A percentile compares a stretch with the other conserved stretches of the same genome.
Conservation (phyloP, 495 filamentous ascomycete species). For the Opeltia flavorubescens region DNA sequence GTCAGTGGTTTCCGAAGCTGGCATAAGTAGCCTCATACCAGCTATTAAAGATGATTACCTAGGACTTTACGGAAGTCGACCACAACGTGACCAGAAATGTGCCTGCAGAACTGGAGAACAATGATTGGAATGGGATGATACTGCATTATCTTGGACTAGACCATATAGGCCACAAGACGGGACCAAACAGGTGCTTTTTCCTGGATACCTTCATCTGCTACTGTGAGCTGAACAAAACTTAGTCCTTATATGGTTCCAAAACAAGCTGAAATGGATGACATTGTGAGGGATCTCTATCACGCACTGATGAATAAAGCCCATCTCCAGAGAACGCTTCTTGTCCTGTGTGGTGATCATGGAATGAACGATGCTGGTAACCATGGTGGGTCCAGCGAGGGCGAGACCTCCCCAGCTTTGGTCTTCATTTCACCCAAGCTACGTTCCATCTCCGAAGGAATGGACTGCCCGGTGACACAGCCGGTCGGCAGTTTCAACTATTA, state of each 20-base stretch:
- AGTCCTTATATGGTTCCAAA: slow-evolving; percentile 87
- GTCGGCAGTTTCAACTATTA: slow-evolving; percentile 63
- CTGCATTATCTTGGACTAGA: slow-evolving; percentile 94
- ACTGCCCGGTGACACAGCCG: slow-evolving; percentile 30
- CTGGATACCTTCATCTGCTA: not conserved
- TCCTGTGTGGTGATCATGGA: slow-evolving; percentile 87
- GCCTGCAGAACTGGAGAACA: slow-evolving; percentile 50
- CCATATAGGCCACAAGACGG: slow-evolving; percentile 94
- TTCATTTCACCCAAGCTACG: slow-evolving; percentile 83
- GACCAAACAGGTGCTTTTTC: slow-evolving; percentile 55
- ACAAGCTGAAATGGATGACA: slow-evolving; percentile 83
- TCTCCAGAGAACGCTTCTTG: slow-evolving; percentile 63
- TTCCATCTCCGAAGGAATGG: slow-evolving; percentile 27
- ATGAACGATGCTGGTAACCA: slow-evolving; percentile 99
- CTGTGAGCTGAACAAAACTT: slow-evolving; percentile 9
- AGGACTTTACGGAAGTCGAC: slow-evolving; percentile 98
- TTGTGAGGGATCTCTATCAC: slow-evolving; percentile 61
- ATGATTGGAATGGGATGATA: slow-evolving; percentile 88
- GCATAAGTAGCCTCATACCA: slow-evolving; percentile 7
- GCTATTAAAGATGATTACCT: slow-evolving; percentile 16
- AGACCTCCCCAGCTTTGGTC: slow-evolving; percentile 83
- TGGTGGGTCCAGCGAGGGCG: slow-evolving; percentile 79
- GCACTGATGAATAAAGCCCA: slow-evolving; percentile 56
- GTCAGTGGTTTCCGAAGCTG: slow-evolving; percentile 39
- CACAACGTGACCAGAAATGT: slow-evolving; percentile 93